These are phyloP conservation scores for Entoloma clypeatum DNA, from an alignment of 1,284 basidiomycete species.

Conservation along the genomic window DNA sequence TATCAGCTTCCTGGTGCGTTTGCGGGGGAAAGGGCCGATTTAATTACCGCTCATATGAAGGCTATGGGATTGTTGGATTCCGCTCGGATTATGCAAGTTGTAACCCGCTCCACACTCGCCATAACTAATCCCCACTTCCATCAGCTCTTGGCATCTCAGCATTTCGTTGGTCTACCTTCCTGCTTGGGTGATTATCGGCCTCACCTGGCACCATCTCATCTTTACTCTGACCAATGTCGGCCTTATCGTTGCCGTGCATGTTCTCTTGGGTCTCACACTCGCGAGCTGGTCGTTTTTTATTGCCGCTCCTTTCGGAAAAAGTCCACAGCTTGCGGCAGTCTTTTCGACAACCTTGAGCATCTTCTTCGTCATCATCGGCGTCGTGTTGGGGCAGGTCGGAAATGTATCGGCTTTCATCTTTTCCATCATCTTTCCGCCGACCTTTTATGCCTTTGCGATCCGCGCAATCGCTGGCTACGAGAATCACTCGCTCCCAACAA, in stretches of 20 bases:
- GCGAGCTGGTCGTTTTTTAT: conserved; percentile 71
- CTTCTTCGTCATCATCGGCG: conserved; percentile 65
- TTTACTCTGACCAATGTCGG: conserved; percentile 61
- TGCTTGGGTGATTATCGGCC: conserved; percentile 62
- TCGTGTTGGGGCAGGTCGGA: conserved; percentile 45
- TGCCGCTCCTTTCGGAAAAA: conserved; percentile 65
- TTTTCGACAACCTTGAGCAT: conserved; percentile 63
- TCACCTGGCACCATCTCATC: conserved; percentile 62
- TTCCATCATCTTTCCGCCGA: conserved; percentile 70
- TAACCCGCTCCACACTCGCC: not conserved
- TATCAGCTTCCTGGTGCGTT: conserved; percentile 73
- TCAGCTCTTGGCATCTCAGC: conserved; percentile 65
- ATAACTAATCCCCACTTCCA: conserved; percentile 1
- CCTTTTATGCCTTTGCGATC: conserved; percentile 72
- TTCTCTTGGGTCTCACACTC: conserved; percentile 64
- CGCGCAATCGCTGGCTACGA: conserved; percentile 68
- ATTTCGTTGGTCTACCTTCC: conserved; percentile 33
- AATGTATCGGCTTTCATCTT: conserved; percentile 55
- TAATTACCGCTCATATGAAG: conserved; percentile 64
- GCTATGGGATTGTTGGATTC: conserved; percentile 71
- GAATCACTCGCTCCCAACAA: conserved; percentile 47
- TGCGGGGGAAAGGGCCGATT: conserved; percentile 55
- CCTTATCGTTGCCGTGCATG: conserved; percentile 60
- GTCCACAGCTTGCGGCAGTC: conserved; percentile 71
- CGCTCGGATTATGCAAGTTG: conserved; percentile 56